Conservation (phyloP, 441 rosid genomes). For the Erodium trifolium region DNA sequence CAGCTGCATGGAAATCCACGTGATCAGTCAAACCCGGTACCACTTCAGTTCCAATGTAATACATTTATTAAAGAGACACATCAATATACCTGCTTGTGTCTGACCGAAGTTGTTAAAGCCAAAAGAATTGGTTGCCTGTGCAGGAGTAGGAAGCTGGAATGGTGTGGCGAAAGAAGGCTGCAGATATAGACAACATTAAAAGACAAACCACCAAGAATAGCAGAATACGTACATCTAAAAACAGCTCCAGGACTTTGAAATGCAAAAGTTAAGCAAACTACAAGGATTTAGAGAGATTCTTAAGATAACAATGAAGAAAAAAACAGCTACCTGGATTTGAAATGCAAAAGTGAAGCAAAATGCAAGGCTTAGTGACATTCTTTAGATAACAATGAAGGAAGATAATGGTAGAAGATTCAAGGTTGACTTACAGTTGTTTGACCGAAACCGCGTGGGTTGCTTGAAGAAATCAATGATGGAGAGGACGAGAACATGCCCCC, state of each 20-base stretch:
- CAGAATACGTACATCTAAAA: neutral
- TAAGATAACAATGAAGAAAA: too few species aligned
- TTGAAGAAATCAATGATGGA: constrained; percentile 33
- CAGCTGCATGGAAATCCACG: constrained; percentile 27
- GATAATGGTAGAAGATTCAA: neutral
- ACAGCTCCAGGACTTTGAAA: too few species aligned
- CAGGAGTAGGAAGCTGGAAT: constrained; percentile 54
- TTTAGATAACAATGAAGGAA: neutral
- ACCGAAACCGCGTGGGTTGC: constrained; percentile 34
- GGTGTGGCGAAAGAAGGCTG: constrained; percentile 46
- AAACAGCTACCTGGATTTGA: neutral
- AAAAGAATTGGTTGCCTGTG: constrained; percentile 43
- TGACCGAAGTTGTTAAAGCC: constrained; percentile 48
- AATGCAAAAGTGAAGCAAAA: neutral
- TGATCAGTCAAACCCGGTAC: constrained; percentile 11
- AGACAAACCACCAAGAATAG: neutral
- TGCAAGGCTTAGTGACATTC: neutral
- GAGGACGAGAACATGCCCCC: constrained; percentile 42
- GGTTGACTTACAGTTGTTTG: constrained; percentile 43
- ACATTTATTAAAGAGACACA: neutral
- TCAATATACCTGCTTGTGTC: constrained; percentile 41
- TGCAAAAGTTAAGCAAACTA: too few species aligned
- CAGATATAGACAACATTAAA: constrained; percentile 12
- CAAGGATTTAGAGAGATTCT: too few species aligned
- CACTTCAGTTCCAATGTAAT: neutral